phyloP scores from a whole-genome alignment of 2,329 filamentous ascomycete genomes.

The Alternaria metachromatica region DNA sequence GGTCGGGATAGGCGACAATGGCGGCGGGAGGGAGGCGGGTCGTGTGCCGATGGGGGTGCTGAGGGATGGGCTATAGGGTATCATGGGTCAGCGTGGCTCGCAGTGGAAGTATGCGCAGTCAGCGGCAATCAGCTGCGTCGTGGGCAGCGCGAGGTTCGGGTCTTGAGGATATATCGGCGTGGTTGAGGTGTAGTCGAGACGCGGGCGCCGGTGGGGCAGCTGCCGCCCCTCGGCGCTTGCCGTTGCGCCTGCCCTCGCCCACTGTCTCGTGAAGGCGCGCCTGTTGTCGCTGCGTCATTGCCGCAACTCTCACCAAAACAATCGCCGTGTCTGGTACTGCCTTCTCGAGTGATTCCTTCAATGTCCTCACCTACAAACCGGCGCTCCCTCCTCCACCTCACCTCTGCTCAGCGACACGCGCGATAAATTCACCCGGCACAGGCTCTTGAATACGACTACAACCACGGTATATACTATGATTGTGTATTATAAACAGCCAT shows the following conservation, averaged over 20 bases:
- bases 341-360: neutral
- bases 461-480: neutral
- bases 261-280: constrained; percentile 9
- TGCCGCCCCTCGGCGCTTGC: constrained; percentile 27
- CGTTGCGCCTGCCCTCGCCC: constrained; percentile 9
- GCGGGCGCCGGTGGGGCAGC: constrained; percentile 11
- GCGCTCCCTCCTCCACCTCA: neutral
- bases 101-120: constrained; percentile 6
- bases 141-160: neutral
- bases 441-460: neutral
- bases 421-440: neutral
- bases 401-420: constrained; percentile 3
- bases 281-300: constrained; percentile 20
- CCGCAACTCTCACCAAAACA: neutral
- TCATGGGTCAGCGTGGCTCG: constrained; percentile 22
- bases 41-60: constrained; percentile 42
- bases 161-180: neutral
- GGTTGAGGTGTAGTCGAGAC: constrained; percentile 9
- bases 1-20: constrained; percentile 6
- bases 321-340: constrained; percentile 1
- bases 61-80: constrained; percentile 27
- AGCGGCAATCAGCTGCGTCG: constrained; percentile 1
- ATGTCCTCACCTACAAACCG: constrained; percentile 4
- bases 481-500: neutral
- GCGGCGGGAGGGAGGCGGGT: constrained; percentile 20